Base-by-base conservation (phyloP, 2,329 filamentous ascomycete species). In the Aspergillus quadricinctus region DNA sequence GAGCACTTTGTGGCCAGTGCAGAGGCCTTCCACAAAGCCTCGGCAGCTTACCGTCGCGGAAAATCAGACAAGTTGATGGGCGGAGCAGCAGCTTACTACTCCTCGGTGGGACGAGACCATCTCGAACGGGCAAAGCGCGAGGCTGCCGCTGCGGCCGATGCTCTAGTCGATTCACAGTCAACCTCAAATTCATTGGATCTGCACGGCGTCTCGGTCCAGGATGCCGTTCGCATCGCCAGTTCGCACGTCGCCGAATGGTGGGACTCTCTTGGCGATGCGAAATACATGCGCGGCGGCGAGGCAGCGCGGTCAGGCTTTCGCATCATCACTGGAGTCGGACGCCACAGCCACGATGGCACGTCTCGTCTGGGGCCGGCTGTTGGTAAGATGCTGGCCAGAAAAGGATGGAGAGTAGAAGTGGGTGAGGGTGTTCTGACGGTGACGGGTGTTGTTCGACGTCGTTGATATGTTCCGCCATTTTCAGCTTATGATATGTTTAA, bases 331-430 rank as follows among this genome's bases (percentile, higher is more conserved):
- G 93, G 93, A 0, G 70, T 87, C 14, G 93, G 93, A 1, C 81
- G 81, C 53, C 93, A 97, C 73, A 94, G 86, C 65, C 81, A 85
- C 49, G 86, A 88, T 52, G 91, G 92, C 0, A 87, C 83, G 54
- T 90, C 88, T 1, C 86, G 85, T 63, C 72, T 97, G 57, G 88
- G 92, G 4, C 88, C 88, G 55, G 88, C 89, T 17, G 92, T 97
- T n/a, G 86, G 83, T 49, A 87, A 85, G 66, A 87, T 86, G 68
- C 77, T 97, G 45, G 80, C 86, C 41, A 81, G 83, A 48, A 89
- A 93, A 58, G 92, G 92, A 0, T 97, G 93, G 93, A 91, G 84
- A 69, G 78, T 94, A 35, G 84, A 91, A 69, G 81, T 88, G 48
- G 81, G 85, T 46, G 86, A 84, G 28, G 92, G 92, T 0, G 82